phyloP scores from a whole-genome alignment of 441 rosid species.

The Syzygium syzygioides region DNA sequence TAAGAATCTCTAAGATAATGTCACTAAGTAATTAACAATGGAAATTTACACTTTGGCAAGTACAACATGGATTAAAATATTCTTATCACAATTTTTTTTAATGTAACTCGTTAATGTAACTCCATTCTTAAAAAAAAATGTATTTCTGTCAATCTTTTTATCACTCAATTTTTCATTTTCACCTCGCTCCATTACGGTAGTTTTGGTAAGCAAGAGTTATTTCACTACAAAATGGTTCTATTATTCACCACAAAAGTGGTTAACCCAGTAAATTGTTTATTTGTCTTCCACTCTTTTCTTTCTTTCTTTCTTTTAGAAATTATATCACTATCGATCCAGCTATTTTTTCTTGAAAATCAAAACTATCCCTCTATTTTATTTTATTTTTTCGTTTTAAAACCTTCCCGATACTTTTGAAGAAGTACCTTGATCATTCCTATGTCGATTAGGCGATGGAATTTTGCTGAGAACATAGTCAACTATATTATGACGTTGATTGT shows the following conservation, averaged over 20 bases:
- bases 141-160: rapidly evolving
- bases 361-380: rapidly evolving
- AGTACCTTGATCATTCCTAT: background rate
- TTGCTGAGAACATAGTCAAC: background rate
- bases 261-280: background rate
- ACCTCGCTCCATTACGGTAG: too few species aligned
- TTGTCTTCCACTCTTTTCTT: background rate
- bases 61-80: background rate
- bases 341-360: background rate
- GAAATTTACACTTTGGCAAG: background rate
- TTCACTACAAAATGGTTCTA: too few species aligned
- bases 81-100: background rate
- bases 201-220: too few species aligned
- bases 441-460: background rate
- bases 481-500: background rate
- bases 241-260: too few species aligned
- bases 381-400: background rate
- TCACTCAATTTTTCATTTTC: background rate
- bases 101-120: background rate
- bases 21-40: background rate
- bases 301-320: background rate
- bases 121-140: background rate
- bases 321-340: background rate
- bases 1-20: background rate
- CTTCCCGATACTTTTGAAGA: background rate